Evolutionary conservation across 2,329 filamentous ascomycete species (phyloP).

Genomic region (Aspergillus brunneoviolaceus): DNA sequence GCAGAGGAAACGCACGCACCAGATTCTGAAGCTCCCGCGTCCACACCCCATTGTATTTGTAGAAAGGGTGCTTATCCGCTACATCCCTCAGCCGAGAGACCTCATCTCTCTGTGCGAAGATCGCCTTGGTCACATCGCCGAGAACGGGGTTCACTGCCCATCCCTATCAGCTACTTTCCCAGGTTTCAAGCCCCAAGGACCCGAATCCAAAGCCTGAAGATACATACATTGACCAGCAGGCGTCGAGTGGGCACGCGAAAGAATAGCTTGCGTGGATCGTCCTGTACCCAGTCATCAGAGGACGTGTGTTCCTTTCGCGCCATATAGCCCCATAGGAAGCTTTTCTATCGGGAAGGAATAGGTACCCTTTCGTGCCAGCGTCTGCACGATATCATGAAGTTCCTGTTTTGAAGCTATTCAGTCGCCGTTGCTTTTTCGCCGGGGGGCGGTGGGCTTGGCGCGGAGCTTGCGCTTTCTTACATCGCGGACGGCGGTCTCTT

Average conservation of each 20-base stretch:
- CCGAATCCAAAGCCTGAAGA: background rate
- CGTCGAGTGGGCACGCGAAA: slow-evolving; percentile 88
- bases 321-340: background rate
- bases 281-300: slow-evolving; percentile 46
- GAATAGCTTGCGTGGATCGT: slow-evolving; percentile 74
- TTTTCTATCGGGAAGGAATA: background rate
- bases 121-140: slow-evolving; percentile 65
- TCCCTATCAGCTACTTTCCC: slow-evolving; percentile 7
- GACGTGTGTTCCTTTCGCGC: background rate
- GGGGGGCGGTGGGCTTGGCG: slow-evolving; percentile 17
- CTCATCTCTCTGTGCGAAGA: slow-evolving; percentile 70
- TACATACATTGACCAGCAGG: slow-evolving; percentile 61
- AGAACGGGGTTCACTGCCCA: slow-evolving; percentile 66
- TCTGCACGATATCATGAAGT: slow-evolving; percentile 76
- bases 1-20: slow-evolving; percentile 46
- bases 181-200: background rate
- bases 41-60: slow-evolving; percentile 96
- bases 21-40: slow-evolving; percentile 78
- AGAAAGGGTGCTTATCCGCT: slow-evolving; percentile 88
- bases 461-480: slow-evolving; percentile 38
- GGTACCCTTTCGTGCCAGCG: slow-evolving; percentile 72
- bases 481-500: slow-evolving; percentile 79
- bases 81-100: slow-evolving; percentile 68
- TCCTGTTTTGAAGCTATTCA: slow-evolving; percentile 49
- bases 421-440: slow-evolving; percentile 15